These are phyloP conservation scores for Chlorella sp. DNA, from an alignment of 139 green algal genomes.

Conservation along the genomic window DNA sequence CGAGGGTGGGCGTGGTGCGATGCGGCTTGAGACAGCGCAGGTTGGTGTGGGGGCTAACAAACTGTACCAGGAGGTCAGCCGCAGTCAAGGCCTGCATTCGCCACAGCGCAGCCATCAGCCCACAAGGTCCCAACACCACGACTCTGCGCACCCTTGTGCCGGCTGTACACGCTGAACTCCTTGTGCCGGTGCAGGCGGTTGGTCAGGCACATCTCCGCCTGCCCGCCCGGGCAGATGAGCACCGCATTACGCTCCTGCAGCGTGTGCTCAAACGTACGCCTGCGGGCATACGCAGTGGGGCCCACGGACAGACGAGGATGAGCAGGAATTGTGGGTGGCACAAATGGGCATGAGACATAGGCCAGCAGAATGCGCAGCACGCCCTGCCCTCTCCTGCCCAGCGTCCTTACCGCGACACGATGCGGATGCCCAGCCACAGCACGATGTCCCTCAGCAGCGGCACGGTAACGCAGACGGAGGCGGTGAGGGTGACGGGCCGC, in stretches of 20 bases:
- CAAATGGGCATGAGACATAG: too few species aligned
- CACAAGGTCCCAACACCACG: background rate
- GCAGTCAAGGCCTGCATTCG: background rate
- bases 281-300: too few species aligned
- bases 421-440: conserved; percentile 40
- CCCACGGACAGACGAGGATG: too few species aligned
- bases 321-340: too few species aligned
- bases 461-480: conserved; percentile 65
- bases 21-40: background rate
- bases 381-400: too few species aligned
- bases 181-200: conserved; percentile 34
- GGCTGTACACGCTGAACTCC: conserved; percentile 56
- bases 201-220: conserved; percentile 55
- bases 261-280: conserved; percentile 67
- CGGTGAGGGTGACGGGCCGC: conserved; percentile 60
- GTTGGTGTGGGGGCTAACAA: too few species aligned
- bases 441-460: conserved; percentile 44
- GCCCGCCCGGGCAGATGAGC: conserved; percentile 85
- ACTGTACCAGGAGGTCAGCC: too few species aligned
- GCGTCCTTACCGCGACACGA: conserved; percentile 62
- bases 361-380: too few species aligned
- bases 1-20: background rate
- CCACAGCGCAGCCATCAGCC: background rate
- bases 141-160: conserved; percentile 49
- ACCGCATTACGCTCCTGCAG: conserved; percentile 74